These are phyloP conservation scores for Flaveria linearis DNA, from an alignment of 129 eudicot species.

Conservation along the genomic window DNA sequence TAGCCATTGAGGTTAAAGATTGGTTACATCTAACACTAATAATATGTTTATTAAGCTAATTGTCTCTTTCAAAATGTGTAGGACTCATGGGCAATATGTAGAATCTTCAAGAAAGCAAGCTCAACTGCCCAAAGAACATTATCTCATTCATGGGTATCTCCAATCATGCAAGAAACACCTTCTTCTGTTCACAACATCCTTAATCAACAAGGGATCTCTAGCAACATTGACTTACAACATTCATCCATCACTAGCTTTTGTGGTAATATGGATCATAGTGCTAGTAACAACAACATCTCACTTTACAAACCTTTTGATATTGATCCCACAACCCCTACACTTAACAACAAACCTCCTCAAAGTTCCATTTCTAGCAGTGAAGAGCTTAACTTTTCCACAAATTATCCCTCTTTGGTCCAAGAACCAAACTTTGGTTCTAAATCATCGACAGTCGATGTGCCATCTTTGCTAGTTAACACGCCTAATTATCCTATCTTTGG, in stretches of 20 bases:
- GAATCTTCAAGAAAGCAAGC: constrained; percentile 93
- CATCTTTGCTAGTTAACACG: constrained; percentile 67
- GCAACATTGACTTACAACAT: constrained; percentile 33
- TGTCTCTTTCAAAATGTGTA: constrained; percentile 37
- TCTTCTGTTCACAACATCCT: constrained; percentile 38
- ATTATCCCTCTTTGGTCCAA: constrained; percentile 47
- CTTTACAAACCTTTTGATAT: constrained; percentile 43
- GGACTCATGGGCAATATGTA: constrained; percentile 99
- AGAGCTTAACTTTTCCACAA: constrained; percentile 33
- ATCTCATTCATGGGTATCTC: constrained; percentile 85
- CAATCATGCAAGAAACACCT: constrained; percentile 38
- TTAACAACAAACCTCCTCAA: constrained; percentile 37
- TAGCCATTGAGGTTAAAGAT: no score
- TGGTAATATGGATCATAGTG: constrained; percentile 39
- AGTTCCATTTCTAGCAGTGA: constrained; percentile 43
- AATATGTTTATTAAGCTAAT: constrained; percentile 14
- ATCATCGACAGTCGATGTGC: constrained; percentile 46
- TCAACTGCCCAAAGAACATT: constrained; percentile 70
- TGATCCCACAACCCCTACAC: constrained; percentile 40
- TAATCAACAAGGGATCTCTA: constrained; percentile 31
- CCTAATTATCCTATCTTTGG: constrained; percentile 58
- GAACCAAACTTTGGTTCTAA: constrained; percentile 37
- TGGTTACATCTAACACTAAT: background rate
- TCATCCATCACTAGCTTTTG: constrained; percentile 46
- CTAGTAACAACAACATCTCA: constrained; percentile 28